phyloP scores from a whole-genome alignment of 1,139 yeast species.

The Tardiomyces digboiensis region DNA sequence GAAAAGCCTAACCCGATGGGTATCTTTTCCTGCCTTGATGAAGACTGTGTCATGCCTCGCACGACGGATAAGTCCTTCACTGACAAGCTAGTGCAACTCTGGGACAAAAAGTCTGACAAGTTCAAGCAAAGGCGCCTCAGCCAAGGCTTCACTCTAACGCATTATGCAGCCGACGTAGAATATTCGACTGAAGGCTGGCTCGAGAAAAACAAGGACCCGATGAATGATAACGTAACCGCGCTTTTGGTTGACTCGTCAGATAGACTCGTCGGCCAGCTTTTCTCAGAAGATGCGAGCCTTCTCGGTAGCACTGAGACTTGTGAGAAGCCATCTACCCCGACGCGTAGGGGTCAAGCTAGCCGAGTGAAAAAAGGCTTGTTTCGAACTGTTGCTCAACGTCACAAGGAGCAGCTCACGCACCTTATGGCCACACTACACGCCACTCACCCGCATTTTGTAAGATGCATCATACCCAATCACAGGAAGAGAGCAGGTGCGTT shows the following conservation, averaged over 20 bases:
- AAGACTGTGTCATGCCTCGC: conserved; percentile 92
- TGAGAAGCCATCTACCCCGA: conserved; percentile 5
- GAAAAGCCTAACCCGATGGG: conserved; percentile 75
- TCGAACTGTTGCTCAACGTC: conserved; percentile 71
- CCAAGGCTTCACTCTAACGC: conserved; percentile 62
- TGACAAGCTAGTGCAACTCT: conserved; percentile 60
- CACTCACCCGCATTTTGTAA: conserved; percentile 94
- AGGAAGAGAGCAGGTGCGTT: conserved; percentile 61
- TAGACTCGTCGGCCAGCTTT: conserved; percentile 39
- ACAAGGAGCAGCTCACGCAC: conserved; percentile 66
- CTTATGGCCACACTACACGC: conserved; percentile 65
- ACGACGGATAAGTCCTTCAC: conserved; percentile 78
- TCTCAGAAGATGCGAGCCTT: conserved; percentile 22
- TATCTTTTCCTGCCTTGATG: conserved; percentile 81
- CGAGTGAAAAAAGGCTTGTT: conserved; percentile 36
- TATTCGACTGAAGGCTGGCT: conserved; percentile 91
- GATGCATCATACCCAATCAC: conserved; percentile 90
- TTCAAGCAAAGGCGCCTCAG: conserved; percentile 57
- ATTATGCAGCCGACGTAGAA: conserved; percentile 94
- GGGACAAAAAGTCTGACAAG: conserved; percentile 50
- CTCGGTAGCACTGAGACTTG: conserved; percentile 12
- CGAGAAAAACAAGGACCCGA: conserved; percentile 90
- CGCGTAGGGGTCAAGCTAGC: conserved; percentile 7
- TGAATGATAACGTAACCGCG: conserved; percentile 63
- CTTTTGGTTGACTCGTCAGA: conserved; percentile 50